Conservation (phyloP, 345 rosid species). For the Garcia nutans region DNA sequence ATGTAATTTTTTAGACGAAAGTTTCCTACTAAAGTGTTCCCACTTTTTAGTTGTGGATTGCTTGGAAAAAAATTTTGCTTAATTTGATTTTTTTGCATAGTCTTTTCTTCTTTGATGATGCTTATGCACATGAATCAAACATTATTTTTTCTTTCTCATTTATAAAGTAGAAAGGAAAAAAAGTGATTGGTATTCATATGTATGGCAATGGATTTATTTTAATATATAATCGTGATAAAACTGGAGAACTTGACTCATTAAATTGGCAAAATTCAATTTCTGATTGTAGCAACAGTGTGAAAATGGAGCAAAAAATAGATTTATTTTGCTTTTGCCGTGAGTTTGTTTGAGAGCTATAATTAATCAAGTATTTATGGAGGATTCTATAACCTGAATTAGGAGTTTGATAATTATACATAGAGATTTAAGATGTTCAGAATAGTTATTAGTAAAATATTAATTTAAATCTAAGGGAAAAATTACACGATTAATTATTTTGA, state of each 20-base stretch:
- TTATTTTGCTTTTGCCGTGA: not conserved
- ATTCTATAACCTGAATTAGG: not conserved
- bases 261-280: not conserved
- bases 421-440: not conserved
- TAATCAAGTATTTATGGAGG: not conserved
- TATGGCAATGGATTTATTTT: not conserved
- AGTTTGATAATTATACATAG: not conserved
- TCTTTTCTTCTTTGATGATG: constrained; percentile 8
- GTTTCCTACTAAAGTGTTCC: not conserved
- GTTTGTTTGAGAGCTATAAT: not conserved
- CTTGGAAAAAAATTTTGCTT: not conserved
- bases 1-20: constrained; percentile 6
- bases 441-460: not conserved
- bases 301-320: not conserved
- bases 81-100: not conserved
- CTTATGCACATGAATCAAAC: not conserved
- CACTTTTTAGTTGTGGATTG: not conserved
- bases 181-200: not conserved
- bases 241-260: not conserved
- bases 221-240: not conserved
- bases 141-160: not conserved
- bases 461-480: not conserved
- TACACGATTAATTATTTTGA: not conserved
- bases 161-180: not conserved
- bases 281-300: not conserved